Base-by-base conservation (phyloP, 2,329 filamentous ascomycete species). In the Ophiocordyceps sinensis region DNA sequence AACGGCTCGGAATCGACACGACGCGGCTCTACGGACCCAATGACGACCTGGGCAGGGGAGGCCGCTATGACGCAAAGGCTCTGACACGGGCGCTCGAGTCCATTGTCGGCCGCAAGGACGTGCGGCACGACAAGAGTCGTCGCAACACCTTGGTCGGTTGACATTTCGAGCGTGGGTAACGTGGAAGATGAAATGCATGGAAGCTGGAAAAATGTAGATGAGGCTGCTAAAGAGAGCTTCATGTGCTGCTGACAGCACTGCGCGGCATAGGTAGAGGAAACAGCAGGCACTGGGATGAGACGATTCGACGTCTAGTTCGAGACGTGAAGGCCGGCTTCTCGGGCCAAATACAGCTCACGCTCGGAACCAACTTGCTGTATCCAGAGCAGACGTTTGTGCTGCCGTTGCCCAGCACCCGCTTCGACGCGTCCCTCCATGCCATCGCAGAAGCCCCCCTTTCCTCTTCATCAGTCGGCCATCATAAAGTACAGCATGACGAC, bases 1-100 rank as follows among this genome's bases (percentile, higher is more conserved):
- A 62, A 3, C 60, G 62, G 15, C 58, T 87, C 47, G 87, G 87
- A 0, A 85, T 96, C 34, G 81, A 87, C 51, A 78, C 79, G 14
- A 73, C 93, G 13, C 71, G 79, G 42, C 66, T 94, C 1, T 89
- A 91, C 55, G 87, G 86, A 2, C 72, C 80, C 30, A 77, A 67
- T 38, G 65, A 61, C 9, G 57, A 58, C 26, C 34, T 46, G 1
- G 58, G 58, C 0, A 58, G 53, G 23, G 70, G 70, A 36, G 70
- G 69, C 8, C 68, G 73, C 43, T 94, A 94, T 59, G 88, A 95
- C 59, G 71, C 79, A 41, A 79, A 72, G 41, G 87, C 78, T 0
- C 59, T 95, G 46, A 68, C 71, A 4, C 81, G 86, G 56, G 82
- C 85, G 2, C 60, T 95, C 35, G 82, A 87, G 59, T 78, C 79